A percentile compares a stretch with the other conserved stretches of the same genome.
phyloP scores from a whole-genome alignment of 805 yeast species.

The Hanseniaspora jakobsenii region DNA sequence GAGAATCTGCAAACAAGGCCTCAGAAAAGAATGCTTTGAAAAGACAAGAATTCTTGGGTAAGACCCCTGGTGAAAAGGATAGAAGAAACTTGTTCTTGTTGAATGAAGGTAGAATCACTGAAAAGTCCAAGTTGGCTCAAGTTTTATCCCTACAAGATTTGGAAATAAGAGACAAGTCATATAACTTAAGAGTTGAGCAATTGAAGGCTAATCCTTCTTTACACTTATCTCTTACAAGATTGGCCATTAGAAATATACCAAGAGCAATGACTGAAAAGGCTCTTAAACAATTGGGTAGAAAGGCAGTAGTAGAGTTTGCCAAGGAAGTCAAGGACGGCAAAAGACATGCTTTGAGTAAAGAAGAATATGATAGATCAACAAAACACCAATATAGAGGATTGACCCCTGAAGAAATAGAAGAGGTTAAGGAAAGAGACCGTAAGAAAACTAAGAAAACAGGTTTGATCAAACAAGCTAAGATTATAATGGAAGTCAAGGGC shows the following conservation, averaged over 20 bases:
- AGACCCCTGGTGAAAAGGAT: conserved; percentile 67
- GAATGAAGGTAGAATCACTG: conserved; percentile 86
- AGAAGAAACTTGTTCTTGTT: conserved; percentile 72
- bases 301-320: conserved; percentile 89
- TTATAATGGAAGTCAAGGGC: conserved; percentile 84
- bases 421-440: conserved; percentile 30
- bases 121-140: conserved; percentile 66
- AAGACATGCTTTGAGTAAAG: conserved; percentile 80
- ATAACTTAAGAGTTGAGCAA: conserved; percentile 74
- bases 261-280: conserved; percentile 82
- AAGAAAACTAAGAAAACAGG: conserved; percentile 69
- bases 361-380: conserved; percentile 71
- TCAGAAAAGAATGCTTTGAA: conserved; percentile 61
- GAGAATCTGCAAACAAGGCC: conserved; percentile 65
- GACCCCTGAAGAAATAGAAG: conserved; percentile 30
- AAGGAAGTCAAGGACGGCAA: conserved; percentile 62
- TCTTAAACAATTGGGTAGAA: conserved; percentile 81
- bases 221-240: conserved; percentile 86
- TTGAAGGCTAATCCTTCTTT: conserved; percentile 79
- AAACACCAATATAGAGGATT: conserved; percentile 43
- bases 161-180: conserved; percentile 80
- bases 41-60: conserved; percentile 68
- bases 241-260: conserved; percentile 89
- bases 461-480: conserved; percentile 85
- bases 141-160: conserved; percentile 58